Percentiles rank a stretch among this genome's conserved stretches.
Conservation (phyloP, 139 green algal genomes). For the Ulvella scutata region DNA sequence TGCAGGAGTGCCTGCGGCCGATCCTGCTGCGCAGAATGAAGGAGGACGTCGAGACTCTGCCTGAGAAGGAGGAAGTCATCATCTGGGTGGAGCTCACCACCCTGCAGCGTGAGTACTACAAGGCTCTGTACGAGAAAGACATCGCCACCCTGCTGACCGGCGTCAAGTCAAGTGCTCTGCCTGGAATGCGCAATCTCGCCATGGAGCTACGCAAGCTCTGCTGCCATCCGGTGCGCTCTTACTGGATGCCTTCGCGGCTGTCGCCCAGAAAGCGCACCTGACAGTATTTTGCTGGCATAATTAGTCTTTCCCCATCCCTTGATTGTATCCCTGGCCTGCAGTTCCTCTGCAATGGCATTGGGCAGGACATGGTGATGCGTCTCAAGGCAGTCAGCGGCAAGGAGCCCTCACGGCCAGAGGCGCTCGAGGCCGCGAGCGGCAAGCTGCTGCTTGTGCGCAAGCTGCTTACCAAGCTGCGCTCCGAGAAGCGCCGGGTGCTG, state of each 20-base stretch:
- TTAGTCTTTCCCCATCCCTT: background rate
- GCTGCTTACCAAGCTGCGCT: conserved; percentile 64
- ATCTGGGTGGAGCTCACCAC: conserved; percentile 74
- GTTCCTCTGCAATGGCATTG: conserved; percentile 73
- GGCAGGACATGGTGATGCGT: conserved; percentile 46
- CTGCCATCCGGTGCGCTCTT: conserved; percentile 60
- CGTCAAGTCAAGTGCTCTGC: conserved; percentile 37
- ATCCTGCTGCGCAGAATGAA: conserved; percentile 90
- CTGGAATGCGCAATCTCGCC: conserved; percentile 65
- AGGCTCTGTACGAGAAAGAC: conserved; percentile 47
- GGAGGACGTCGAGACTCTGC: conserved; percentile 90
- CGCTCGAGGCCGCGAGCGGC: conserved; percentile 40
- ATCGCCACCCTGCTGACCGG: conserved; percentile 40
- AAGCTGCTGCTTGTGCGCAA: conserved; percentile 72
- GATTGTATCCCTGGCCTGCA: conserved; percentile 10
- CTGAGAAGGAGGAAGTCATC: conserved; percentile 88
- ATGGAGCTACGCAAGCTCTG: conserved; percentile 96
- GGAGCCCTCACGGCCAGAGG: conserved; percentile 26
- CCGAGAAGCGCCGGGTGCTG: conserved; percentile 65
- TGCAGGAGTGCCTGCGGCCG: conserved; percentile 53
- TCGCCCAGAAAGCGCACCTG: background rate
- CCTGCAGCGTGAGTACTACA: conserved; percentile 68
- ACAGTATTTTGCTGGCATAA: too few relatives aligned
- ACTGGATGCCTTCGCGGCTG: too few relatives aligned
- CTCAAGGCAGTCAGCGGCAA: background rate